Percentiles rank a stretch among this genome's conserved stretches.
Evolutionary conservation across 2,329 filamentous ascomycete genomes (phyloP).

Genomic region (Sphaerulina vaccinii): DNA sequence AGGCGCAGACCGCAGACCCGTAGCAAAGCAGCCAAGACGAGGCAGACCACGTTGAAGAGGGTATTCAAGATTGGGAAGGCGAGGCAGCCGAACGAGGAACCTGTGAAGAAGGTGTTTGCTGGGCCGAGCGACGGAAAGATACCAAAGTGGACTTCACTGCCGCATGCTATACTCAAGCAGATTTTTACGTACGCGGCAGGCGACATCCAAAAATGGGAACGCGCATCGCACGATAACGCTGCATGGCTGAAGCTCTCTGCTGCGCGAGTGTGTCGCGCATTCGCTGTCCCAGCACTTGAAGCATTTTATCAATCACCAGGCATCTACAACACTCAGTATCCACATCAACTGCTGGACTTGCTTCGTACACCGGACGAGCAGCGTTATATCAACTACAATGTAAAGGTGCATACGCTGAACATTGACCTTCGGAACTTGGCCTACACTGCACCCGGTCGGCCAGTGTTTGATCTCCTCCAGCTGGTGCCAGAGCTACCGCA

Average conservation of each 20-base stretch:
- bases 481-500: conserved; percentile 65
- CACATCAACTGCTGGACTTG: conserved; percentile 36
- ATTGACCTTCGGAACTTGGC: conserved; percentile 64
- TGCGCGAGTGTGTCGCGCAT: conserved; percentile 37
- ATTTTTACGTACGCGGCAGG: conserved; percentile 38
- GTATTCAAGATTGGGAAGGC: conserved; percentile 25
- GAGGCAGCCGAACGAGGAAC: conserved; percentile 26
- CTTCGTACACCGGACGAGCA: conserved; percentile 29
- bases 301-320: conserved; percentile 38
- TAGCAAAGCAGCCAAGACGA: conserved; percentile 22
- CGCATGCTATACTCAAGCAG: conserved; percentile 36
- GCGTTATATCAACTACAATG: conserved; percentile 58
- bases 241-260: conserved; percentile 36
- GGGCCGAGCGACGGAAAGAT: conserved; percentile 37
- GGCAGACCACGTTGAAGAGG: conserved; percentile 20
- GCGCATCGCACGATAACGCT: conserved; percentile 27
- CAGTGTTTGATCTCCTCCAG: conserved; percentile 55
- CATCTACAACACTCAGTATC: conserved; percentile 31
- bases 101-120: conserved; percentile 26
- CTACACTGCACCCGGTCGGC: conserved; percentile 54
- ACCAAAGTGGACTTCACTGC: conserved; percentile 38
- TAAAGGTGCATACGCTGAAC: conserved; percentile 68
- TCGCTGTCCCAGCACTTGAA: conserved; percentile 39
- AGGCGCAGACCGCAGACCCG: conserved; percentile 31
- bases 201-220: conserved; percentile 26